Conservation (phyloP, 176 grass and related monocot species). For the Phoenix roebelenii region DNA sequence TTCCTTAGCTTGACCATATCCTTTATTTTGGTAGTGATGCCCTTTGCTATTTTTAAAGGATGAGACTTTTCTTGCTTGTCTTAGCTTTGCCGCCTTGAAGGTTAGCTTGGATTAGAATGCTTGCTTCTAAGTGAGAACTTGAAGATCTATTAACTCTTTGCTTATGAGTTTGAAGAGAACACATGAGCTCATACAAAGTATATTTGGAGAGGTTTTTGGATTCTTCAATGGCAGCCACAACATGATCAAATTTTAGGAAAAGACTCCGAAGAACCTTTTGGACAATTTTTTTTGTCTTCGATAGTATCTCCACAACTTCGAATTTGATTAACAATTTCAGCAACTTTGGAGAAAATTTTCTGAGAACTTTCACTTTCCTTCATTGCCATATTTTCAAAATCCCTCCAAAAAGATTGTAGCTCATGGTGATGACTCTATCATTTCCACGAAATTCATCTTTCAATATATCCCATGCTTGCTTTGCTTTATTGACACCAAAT, state of each 20-base stretch:
- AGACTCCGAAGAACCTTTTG: not conserved
- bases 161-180: slow-evolving; percentile 1
- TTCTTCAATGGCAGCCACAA: not conserved
- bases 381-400: not conserved
- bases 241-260: slow-evolving; percentile 2
- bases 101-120: too few relatives aligned
- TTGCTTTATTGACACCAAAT: not conserved
- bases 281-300: not conserved
- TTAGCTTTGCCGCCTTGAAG: too few relatives aligned
- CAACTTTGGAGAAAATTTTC: not conserved
- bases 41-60: too few relatives aligned
- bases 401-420: not conserved
- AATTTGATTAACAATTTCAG: not conserved
- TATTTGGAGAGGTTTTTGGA: not conserved
- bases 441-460: not conserved
- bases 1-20: too few relatives aligned
- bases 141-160: not conserved
- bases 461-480: not conserved
- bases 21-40: too few relatives aligned
- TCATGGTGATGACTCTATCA: not conserved
- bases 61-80: too few relatives aligned
- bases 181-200: too few relatives aligned
- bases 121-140: too few relatives aligned
- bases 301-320: not conserved
- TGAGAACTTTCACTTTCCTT: not conserved